Evolutionary conservation across 257 asterid genomes (phyloP).

Genomic region (Ligustrum vulgare): DNA sequence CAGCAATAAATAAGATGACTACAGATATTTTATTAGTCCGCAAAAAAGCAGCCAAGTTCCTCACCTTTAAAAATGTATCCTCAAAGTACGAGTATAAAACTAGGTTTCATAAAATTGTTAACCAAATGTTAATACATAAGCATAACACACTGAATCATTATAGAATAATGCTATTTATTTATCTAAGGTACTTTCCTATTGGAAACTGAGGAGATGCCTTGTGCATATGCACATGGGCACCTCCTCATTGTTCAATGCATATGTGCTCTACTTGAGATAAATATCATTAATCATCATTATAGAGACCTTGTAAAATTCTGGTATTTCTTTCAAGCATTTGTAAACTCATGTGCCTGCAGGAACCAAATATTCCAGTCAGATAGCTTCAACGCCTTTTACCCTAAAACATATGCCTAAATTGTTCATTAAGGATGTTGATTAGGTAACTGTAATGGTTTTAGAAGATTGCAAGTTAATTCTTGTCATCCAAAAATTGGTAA

Average conservation of each 20-base stretch:
- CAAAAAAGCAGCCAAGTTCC: not conserved
- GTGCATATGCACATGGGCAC: too few species aligned
- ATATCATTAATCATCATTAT: constrained; percentile 21
- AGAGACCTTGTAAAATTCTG: constrained; percentile 67
- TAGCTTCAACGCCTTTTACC: constrained; percentile 47
- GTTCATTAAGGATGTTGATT: constrained; percentile 18
- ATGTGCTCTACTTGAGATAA: too few species aligned
- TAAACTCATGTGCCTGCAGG: constrained; percentile 99
- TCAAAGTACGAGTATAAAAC: constrained; percentile 17
- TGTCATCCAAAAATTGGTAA: constrained; percentile 7
- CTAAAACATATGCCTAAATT: constrained; percentile 27
- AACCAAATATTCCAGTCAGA: constrained; percentile 87
- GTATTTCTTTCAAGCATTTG: constrained; percentile 80
- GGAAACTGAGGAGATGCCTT: too few species aligned
- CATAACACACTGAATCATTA: constrained; percentile 44
- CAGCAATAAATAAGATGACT: not conserved
- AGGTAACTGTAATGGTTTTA: not conserved
- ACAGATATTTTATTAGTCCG: not conserved
- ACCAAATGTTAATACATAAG: constrained; percentile 27
- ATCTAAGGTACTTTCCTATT: too few species aligned
- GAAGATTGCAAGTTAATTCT: not conserved
- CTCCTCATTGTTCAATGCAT: too few species aligned
- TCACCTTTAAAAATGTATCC: not conserved
- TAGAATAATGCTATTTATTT: constrained; percentile 3
- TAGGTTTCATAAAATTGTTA: constrained; percentile 31